Base-by-base conservation (phyloP, 2,329 filamentous ascomycete species). In the Ophiocordyceps robertsii region DNA sequence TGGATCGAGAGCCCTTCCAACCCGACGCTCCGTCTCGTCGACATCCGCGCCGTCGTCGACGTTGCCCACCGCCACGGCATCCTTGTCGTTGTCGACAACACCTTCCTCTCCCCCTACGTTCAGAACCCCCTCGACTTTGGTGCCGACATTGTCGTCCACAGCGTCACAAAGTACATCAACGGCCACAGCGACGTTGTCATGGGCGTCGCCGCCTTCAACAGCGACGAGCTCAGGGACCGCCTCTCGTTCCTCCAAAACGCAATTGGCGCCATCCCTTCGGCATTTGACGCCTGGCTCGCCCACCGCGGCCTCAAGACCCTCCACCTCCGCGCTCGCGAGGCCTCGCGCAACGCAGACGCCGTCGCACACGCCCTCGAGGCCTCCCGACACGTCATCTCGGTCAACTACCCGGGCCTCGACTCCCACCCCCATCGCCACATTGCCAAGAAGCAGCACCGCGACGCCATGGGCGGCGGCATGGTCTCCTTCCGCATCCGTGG, bases 101-200 rank as follows among this genome's bases (percentile, higher is more conserved):
- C 92, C 17, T 98, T 98, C 72, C 72, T 96, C 58, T 90, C 84
- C 47, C 92, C 92, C 29, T 98, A 96, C 62, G 76, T 98, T 39
- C 92, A 98, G 68, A 96, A 95, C 65, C 92, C 92, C 4, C 78
- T 98, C 43, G 82, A 93, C 58, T 86, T 90, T 60, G 92, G 92
- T 53, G 92, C 92, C 52, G 92, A 98, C 63, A 89, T 96, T 50
- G 90, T 96, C 51, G 84, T 96, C 37, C 90, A 96, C 73, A 89
- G 82, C 43, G 92, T 98, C 43, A 98, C 92, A 37, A 98, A 98
- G 69, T 98, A 96, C 68, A 96, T 98, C 69, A 96, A 96, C 63
- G 92, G 92, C 40, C 92, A 98, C 69, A 76, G 80, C 60, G 92
- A 98, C 62, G 92, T 98, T 9, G 81, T 96, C 55, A 98, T 98